Evolutionary conservation across 768 basidiomycete species (phyloP), one percentile per base, ranked within the genome.

Genomic region (Suillus cothurnatus): DNA sequence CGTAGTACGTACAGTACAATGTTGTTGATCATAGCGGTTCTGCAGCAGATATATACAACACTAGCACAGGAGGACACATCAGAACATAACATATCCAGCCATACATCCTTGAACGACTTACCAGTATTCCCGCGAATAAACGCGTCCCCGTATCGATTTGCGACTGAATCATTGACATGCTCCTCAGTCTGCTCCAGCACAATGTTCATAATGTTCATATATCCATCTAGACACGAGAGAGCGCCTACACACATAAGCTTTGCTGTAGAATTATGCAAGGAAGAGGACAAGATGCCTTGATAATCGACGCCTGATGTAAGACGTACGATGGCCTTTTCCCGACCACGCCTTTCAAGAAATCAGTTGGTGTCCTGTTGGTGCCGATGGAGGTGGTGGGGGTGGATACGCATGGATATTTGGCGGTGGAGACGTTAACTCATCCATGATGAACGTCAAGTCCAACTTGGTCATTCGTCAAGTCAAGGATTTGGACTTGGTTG

Each of bases 171-270:
- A 67, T 92, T 90, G 12, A 96, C 93, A 76, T 95, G 88, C 78
- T 99, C 97, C 78, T 97, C 95, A 4, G 96, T 97, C 76, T 97
- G 93, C 78, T 99, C 97, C 41, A 99, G 80, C 17, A 95, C 97
- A 59, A 99, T 97, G 79, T 99, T 99, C 97, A 99, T 99, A 59
- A 99, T 97, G 79, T 99, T 99, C 97, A 99, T 99, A 78, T 97
- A 99, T 0, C 96, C 96, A 77, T 99, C 97, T 28, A 99, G 84
- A 73, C 97, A 99, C 4, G 95, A 96, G 17, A 99, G 80, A 4
- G 95, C 84, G 23, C 97, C 97, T 99, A 66, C 6, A 14, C n/a
- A 49, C 45, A 58, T 57, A 34, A 60, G 36, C 12, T 47, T 23
- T 11, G n/a, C n/a, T 47, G 12, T 47, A n/a, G n/a, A 47, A 23